Evolutionary conservation across 139 green algal species (phyloP).

Genomic region (Pycnococcus provasolii): DNA sequence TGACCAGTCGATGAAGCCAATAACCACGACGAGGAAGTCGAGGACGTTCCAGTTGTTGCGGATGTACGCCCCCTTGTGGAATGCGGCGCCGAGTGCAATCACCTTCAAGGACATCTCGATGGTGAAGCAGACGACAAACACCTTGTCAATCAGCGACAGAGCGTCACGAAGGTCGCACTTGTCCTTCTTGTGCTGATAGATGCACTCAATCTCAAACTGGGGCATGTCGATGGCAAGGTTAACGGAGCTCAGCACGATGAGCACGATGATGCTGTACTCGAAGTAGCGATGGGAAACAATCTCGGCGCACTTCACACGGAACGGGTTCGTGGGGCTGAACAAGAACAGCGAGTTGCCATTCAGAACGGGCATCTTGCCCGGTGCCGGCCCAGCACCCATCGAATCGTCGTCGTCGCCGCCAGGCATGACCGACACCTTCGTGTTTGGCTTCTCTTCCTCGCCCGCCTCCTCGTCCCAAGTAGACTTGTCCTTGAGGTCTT

Average conservation of each 20-base stretch:
- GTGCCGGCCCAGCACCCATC: neutral
- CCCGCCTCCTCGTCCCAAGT: neutral
- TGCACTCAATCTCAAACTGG: no score
- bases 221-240: conserved; percentile 41
- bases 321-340: conserved; percentile 17
- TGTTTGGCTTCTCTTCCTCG: neutral
- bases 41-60: conserved; percentile 46
- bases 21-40: conserved; percentile 45
- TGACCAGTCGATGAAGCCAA: conserved; percentile 28
- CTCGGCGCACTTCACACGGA: conserved; percentile 25
- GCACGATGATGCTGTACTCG: conserved; percentile 41
- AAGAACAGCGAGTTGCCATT: conserved; percentile 33
- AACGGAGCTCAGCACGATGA: conserved; percentile 47
- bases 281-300: conserved; percentile 39
- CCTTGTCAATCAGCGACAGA: conserved; percentile 30
- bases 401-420: neutral
- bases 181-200: conserved; percentile 5
- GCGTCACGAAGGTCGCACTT: no score
- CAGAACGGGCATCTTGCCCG: neutral
- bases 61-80: conserved; percentile 41
- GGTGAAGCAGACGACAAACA: conserved; percentile 47
- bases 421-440: neutral
- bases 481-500: no score
- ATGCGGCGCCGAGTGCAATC: conserved; percentile 39
- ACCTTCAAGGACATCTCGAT: conserved; percentile 54